Base-by-base conservation (phyloP, 768 basidiomycete species). In the Suillus lakei region DNA sequence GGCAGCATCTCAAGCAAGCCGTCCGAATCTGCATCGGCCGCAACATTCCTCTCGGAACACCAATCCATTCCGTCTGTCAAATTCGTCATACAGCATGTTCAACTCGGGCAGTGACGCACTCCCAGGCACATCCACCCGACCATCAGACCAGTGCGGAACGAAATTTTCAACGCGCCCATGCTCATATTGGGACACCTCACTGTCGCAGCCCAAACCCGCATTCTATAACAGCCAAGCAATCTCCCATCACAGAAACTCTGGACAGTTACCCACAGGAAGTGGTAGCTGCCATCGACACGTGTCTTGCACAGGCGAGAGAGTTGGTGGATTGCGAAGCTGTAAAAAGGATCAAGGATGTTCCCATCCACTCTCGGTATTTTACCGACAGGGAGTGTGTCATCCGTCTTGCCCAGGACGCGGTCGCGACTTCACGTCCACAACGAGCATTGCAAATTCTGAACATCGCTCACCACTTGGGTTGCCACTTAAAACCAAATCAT, bases 401-500 rank as follows among this genome's bases (percentile, higher is more conserved):
- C 34, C 72, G 71, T 64, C 66, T 82, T n/a, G 80, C 82, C 8
- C 72, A 70, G 43, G 71, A 70, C 48, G 50, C 81, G n/a, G 79
- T 73, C 3, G 71, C 74, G 21, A 73, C 78, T 15, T 68, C 67
- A n/a, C 68, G 69, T 5, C 85, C 85, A 13, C 74, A 73, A 26
- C 77, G 77, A 51, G 84, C 86, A 3, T 70, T 83, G 36, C 79
- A 79, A 21, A 74, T 85, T 9, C 78, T 92, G 66, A 66, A 70
- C 38, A 72, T 90, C 23, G 83, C 87, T 0, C 80, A 84, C 67
- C 69, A 75, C 8, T 74, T 87, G 6, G 90, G 88, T 38, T 82
- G 79, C 71, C 75, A 70, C 10, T 74, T 87, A 68, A 83, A 83
- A 61, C 82, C 82, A 60, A 83, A 81, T 65, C 83, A 82, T 10